Conservation (phyloP, 495 filamentous ascomycete species). For the Talaromyces trachyspermus region DNA sequence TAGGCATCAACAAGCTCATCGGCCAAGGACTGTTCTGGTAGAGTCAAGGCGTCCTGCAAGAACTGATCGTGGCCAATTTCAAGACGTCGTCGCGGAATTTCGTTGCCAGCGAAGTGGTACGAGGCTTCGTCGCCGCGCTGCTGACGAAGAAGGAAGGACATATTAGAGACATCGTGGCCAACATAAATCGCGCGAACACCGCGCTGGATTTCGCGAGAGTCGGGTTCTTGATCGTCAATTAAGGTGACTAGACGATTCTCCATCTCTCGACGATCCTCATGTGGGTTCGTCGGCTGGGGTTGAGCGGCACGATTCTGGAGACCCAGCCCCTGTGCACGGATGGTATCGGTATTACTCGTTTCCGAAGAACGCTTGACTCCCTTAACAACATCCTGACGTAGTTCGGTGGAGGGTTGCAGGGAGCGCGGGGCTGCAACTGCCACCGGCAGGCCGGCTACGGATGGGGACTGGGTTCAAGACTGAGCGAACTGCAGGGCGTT, state of each 20-base stretch:
- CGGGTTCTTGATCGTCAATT: slow-evolving; percentile 39
- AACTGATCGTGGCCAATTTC: slow-evolving; percentile 41
- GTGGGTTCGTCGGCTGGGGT: slow-evolving; percentile 15
- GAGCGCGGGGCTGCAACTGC: slow-evolving; percentile 11
- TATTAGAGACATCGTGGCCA: slow-evolving; percentile 43
- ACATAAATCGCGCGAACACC: slow-evolving; percentile 44
- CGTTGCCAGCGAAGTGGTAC: slow-evolving; percentile 42
- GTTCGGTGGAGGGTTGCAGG: background rate
- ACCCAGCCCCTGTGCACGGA: background rate
- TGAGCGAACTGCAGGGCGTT: slow-evolving; percentile 37
- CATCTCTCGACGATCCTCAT: slow-evolving; percentile 30
- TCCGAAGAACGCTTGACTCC: no score
- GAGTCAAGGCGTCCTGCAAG: slow-evolving; percentile 40
- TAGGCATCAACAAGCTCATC: slow-evolving; percentile 43
- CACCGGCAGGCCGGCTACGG: slow-evolving; percentile 24
- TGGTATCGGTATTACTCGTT: no score
- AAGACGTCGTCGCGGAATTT: slow-evolving; percentile 38
- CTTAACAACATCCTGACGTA: background rate
- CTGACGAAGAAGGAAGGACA: slow-evolving; percentile 45
- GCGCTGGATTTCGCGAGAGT: slow-evolving; percentile 34
- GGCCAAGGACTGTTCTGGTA: slow-evolving; percentile 36
- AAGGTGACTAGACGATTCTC: slow-evolving; percentile 39
- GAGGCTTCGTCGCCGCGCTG: slow-evolving; percentile 40
- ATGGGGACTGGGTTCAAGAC: slow-evolving; percentile 44
- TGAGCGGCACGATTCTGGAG: slow-evolving; percentile 6